Conservation (phyloP, 352 stramenopile genomes). For the Blastocystis sp. region DNA sequence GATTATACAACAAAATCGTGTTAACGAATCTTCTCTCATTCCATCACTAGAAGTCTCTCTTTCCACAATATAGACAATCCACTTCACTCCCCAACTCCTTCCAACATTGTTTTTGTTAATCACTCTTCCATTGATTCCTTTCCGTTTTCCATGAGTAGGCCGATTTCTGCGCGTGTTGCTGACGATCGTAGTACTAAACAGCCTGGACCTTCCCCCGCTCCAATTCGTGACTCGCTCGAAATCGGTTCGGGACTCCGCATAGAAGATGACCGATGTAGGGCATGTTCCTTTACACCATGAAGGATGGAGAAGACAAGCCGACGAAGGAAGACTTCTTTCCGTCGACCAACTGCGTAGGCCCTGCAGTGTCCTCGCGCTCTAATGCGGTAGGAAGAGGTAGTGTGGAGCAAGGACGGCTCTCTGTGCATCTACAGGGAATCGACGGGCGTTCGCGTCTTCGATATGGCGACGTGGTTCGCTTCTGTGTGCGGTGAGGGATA, state of each 20-base stretch:
- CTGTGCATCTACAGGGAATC: slow-evolving; percentile 45
- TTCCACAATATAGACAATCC: background rate
- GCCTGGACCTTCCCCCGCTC: background rate
- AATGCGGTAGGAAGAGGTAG: slow-evolving; percentile 19
- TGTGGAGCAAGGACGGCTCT: slow-evolving; percentile 26
- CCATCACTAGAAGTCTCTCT: too few species aligned
- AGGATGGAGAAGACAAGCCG: slow-evolving; percentile 26
- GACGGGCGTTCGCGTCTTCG: slow-evolving; percentile 43
- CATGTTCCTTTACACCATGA: slow-evolving; percentile 34
- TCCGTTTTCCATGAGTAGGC: background rate
- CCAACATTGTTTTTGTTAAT: background rate
- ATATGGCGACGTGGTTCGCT: slow-evolving; percentile 1
- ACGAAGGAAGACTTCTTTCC: slow-evolving; percentile 26
- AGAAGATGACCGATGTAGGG: background rate
- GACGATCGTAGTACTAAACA: background rate
- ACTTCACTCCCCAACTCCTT: background rate
- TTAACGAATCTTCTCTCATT: too few species aligned
- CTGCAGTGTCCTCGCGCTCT: background rate
- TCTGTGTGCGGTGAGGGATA: background rate
- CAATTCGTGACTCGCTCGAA: slow-evolving; percentile 47
- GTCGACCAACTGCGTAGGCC: slow-evolving; percentile 19
- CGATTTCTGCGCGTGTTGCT: background rate
- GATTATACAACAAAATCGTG: too few species aligned
- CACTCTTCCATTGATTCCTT: background rate
- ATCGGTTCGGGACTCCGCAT: background rate